A percentile compares a stretch with the other conserved stretches of the same genome.
Conservation (phyloP, 495 filamentous ascomycete genomes). For the Pyronema domesticum region DNA sequence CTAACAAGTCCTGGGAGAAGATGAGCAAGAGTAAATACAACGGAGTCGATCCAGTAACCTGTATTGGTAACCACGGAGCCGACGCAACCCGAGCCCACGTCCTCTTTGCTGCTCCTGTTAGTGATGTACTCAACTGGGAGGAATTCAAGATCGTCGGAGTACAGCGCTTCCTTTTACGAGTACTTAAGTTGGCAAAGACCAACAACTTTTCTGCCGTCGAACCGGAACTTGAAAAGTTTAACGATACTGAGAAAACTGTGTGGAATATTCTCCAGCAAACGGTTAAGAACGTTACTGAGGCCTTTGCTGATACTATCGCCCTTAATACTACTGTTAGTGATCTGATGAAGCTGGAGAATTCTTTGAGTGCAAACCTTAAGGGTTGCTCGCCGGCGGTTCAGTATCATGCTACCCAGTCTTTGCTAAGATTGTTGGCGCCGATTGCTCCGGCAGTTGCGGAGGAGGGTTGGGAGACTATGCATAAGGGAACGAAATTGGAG, state of each 20-base stretch:
- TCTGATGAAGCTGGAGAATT: constrained; percentile 61
- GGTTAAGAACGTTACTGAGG: constrained; percentile 46
- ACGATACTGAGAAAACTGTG: constrained; percentile 36
- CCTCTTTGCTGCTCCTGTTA: constrained; percentile 69
- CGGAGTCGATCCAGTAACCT: constrained; percentile 62
- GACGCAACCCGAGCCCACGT: constrained; percentile 76
- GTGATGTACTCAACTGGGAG: constrained; percentile 74
- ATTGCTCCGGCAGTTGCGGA: constrained; percentile 61
- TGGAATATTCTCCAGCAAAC: constrained; percentile 48
- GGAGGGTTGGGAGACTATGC: constrained; percentile 54
- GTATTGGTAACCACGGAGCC: constrained; percentile 56
- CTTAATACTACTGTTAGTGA: constrained; percentile 72
- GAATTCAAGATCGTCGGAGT: constrained; percentile 65
- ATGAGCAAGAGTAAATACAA: constrained; percentile 97
- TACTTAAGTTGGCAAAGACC: constrained; percentile 5
- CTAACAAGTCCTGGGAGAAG: constrained; percentile 59
- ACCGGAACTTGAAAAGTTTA: constrained; percentile 3
- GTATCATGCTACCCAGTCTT: constrained; percentile 25
- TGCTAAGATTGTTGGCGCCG: constrained; percentile 57
- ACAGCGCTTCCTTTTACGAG: constrained; percentile 47
- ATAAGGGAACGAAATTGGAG: not conserved
- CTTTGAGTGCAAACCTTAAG: constrained; percentile 25
- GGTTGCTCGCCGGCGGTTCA: constrained; percentile 7
- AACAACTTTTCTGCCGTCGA: constrained; percentile 3
- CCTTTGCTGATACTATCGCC: constrained; percentile 50